Base-by-base conservation (phyloP, 495 filamentous ascomycete genomes). In the Pyronema domesticum region DNA sequence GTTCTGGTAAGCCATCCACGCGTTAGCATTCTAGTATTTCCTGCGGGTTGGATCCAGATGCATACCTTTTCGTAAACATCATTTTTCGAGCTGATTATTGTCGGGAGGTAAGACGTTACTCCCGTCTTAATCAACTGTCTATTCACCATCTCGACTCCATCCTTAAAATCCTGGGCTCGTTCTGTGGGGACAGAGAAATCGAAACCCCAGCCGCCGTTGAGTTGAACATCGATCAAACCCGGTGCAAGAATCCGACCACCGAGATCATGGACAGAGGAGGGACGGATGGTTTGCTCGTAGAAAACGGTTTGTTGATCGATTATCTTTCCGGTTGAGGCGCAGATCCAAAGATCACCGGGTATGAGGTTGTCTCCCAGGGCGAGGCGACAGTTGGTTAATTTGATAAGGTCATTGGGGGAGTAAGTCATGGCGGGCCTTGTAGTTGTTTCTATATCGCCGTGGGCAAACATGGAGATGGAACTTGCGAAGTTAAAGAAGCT, bases 181-280 rank as follows among this genome's bases (percentile, higher is more conserved):
- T 80, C 74, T n/a, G 80, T 75, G 6, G 82, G 77, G 1, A 85
- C 70, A 1, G 84, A 88, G 66, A 89, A 89, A 69, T 91, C 85
- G 70, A 89, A 86, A 45, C 86, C 86, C 56, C 83, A 83, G 6
- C 81, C 84, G 42, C 86, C 86, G 60, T 94, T 94, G 45, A 89
- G 74, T 63, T 94, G 86, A 46, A 83, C 79, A 61, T 94, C 86
- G 60, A 93, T 85, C 59, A 91, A 75, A 11, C 85, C 86, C 0
- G 86, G 85, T 10, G 83, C 77, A 18, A 94, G 59, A 60, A 91
- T 86, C 56, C 81, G 80, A 46, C 83, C 82, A n/a, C 77, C 72
- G 10, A 91, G 76, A 59, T 94, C 76, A 59, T 91, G 71, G 50
- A 80, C 72, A 48, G 64, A 56, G 59, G 80, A 76, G 6, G 80